A percentile compares a stretch with the other conserved stretches of the same genome.
Evolutionary conservation across 768 basidiomycete genomes (phyloP).

Genomic region (Epithele typhae): DNA sequence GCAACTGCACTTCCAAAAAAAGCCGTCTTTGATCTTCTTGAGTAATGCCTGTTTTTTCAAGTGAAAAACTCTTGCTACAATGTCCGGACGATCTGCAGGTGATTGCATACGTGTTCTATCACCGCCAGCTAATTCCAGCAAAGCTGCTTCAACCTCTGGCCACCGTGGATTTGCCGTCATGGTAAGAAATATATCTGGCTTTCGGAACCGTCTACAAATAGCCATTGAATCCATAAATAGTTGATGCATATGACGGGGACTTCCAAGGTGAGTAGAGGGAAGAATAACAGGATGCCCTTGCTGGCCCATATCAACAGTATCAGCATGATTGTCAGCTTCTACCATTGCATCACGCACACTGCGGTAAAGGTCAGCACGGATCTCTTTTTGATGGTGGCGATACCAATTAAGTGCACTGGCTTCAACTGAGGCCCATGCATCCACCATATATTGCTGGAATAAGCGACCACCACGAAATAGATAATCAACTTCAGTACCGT

Average conservation of each 20-base stretch:
- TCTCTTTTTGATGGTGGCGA: conserved; percentile 27
- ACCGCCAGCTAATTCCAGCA: conserved; percentile 18
- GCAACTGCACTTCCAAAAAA: conserved; percentile 41
- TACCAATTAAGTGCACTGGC: conserved; percentile 35
- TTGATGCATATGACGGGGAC: conserved; percentile 40
- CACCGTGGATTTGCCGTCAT: conserved; percentile 51
- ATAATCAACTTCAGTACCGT: no score
- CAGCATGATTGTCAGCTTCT: conserved; percentile 10
- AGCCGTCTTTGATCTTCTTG: conserved; percentile 31
- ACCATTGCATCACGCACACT: conserved; percentile 31
- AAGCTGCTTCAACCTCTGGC: conserved; percentile 37
- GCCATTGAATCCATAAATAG: conserved; percentile 44
- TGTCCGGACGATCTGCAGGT: conserved; percentile 40
- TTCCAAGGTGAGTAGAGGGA: conserved; percentile 38
- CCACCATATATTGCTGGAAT: conserved; percentile 41
- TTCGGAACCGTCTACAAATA: conserved; percentile 31
- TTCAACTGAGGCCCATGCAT: conserved; percentile 42
- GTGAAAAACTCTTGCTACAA: conserved; percentile 43
- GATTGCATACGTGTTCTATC: conserved; percentile 28
- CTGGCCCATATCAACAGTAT: conserved; percentile 25
- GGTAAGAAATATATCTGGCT: conserved; percentile 45
- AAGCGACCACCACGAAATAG: conserved; percentile 31
- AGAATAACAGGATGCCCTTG: conserved; percentile 34
- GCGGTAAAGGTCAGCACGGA: conserved; percentile 32
- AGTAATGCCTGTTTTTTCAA: conserved; percentile 33